Conservation (phyloP, 306 rosid species). For the Malus domestica region ASM211411v1 NC_041802.1:1961001-1961500, state of each 20-base stretch:
- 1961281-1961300: slow-evolving; percentile 92
- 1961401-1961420: slow-evolving; percentile 3
- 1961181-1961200: not conserved
- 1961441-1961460: not conserved
- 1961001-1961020: not conserved
- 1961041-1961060: not conserved
- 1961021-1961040: not conserved
- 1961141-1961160: not conserved
- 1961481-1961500: not conserved
- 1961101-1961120: not conserved
- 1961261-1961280: slow-evolving; percentile 24
- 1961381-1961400: slow-evolving; percentile 88
- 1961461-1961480: not conserved
- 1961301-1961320: slow-evolving; percentile 61
- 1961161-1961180: not conserved
- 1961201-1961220: not conserved
- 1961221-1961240: not conserved
- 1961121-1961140: not conserved
- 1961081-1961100: not conserved
- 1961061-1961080: not conserved
- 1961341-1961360: slow-evolving; percentile 90
- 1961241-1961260: not conserved
- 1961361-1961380: slow-evolving; percentile 93
- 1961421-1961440: not conserved
- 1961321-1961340: slow-evolving; percentile 70